Evolutionary conservation across 2,329 filamentous ascomycete species (phyloP), one percentile per base, ranked within the genome.

Genomic region (Talaromyces sp.): DNA sequence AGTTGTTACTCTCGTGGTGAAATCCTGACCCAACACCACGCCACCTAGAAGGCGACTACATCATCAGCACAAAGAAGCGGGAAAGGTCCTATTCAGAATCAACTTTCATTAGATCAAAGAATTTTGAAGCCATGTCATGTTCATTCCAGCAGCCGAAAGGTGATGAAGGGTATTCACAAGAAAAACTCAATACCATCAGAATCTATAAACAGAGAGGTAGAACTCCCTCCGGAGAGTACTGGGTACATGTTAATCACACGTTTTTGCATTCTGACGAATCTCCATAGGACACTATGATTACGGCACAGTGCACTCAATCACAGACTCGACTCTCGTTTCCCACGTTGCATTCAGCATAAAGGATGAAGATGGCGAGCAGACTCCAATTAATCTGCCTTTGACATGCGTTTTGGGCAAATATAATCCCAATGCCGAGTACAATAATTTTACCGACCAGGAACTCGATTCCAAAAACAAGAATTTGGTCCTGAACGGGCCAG

Each of bases 341-440:
- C 65, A 64, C 45, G 61, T 64, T 35, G 61, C 65, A 2, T 66
- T 66, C 31, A 61, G 33, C 37, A 35, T 64, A 37, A 66, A 56
- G 19, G 65, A 66, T n/a, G 49, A 64, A 47, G 47, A 61, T 50
- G 61, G 65, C 25, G 65, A 66, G 17, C 39, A 56, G 13, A 64
- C 61, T 0, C 65, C 65, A 11, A 22, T 66, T 3, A 64, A 66
- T 39, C 27, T 66, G 39, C 65, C 65, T 4, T 49, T 66, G 47
- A 66, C 65, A 27, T 63, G 61, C 33, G 65, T 66, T 4, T 22
- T 66, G 45, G 65, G 65, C 8, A 63, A 49, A 43, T 66, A 66
- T 22, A 41, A 64, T 27, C 57, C 57, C 3, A 31, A 61, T 49
- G 54, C 19, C 31, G 43, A 57, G 3, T 66, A 50, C 33, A 31